Evolutionary conservation across 768 basidiomycete species (phyloP), one percentile per base, ranked within the genome.

Genomic region (Rhizopogon roseolus): DNA sequence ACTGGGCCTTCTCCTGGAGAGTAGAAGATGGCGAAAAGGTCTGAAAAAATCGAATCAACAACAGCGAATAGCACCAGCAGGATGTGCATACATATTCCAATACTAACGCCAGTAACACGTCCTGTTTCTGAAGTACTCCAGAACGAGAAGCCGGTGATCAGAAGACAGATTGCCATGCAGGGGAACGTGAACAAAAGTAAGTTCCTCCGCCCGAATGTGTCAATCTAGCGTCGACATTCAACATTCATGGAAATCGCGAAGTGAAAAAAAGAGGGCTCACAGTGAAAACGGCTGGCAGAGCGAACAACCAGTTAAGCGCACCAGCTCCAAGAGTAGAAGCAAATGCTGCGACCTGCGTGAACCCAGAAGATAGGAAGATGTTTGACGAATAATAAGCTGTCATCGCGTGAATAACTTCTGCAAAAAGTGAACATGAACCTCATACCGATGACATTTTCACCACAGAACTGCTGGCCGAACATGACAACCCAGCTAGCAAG

Each of bases 1-100:
- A 94, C 92, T 5, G 93, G 93, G 0, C 93, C 93, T 73, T 92
- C 91, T 56, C 90, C 90, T 1, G 88, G 88, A 0, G 87, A 88
- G 66, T 92, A 91, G 66, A 85, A 86, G 54, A 84, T 72, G 2
- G 73, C 74, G 59, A 79, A 87, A 3, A 82, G 74, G 64, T 81
- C 67, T 68, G 29, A 14, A 7, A 10, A 3, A 25, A 5, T 4
- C 4, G 17, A 27, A 11, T 68, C 13, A 68, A 53, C 32, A 3
- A n/a, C 22, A 8, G 25, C 14, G 6, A 28, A 14, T 6, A 5
- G 8, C 1, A 9, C n/a, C 16, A 34, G 22, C 16, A 32, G 1
- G 16, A 28, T 27, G 41, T 1, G 42, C 68, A 40, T 28, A 70
- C 67, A 85, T 53, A 82, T 78, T 17, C 81, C 78, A 3, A 83